Percentiles rank a stretch among this genome's conserved stretches.
Evolutionary conservation across 164 flowering plant genomes (phyloP).

Genomic region (Macadamia tetraphylla): DNA sequence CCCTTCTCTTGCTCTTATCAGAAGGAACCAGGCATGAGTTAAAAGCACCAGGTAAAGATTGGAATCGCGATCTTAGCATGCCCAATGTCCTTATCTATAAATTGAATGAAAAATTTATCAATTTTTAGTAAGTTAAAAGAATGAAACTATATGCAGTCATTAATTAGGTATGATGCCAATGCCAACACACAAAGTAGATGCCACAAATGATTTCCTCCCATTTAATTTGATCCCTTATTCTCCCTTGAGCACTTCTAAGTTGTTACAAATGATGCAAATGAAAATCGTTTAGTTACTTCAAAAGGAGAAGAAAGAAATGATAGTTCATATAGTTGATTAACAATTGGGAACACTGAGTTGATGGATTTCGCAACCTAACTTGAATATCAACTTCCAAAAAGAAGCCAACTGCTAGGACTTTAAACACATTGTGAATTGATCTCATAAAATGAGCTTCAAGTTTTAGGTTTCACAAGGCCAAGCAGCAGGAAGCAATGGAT

Average conservation of each 20-base stretch:
- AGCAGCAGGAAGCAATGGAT: no score
- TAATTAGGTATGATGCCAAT: not conserved
- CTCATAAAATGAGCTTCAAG: no score
- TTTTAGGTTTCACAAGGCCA: no score
- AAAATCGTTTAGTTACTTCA: not conserved
- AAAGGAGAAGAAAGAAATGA: no score
- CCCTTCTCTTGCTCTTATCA: constrained; percentile 48
- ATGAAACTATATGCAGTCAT: not conserved
- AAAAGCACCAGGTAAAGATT: constrained; percentile 96
- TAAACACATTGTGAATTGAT: no score
- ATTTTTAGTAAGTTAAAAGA: not conserved
- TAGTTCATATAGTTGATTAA: no score
- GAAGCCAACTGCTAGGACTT: no score
- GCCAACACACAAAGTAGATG: not conserved
- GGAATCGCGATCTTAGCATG: constrained; percentile 93
- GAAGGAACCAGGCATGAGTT: constrained; percentile 80
- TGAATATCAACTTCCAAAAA: no score
- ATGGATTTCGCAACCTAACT: no score
- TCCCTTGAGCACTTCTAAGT: not conserved
- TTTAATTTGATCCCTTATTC: not conserved
- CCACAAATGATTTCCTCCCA: no score
- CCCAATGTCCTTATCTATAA: constrained; percentile 83
- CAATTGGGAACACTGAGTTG: no score
- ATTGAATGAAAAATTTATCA: not conserved
- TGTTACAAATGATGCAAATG: not conserved